phyloP scores from a whole-genome alignment of 2,329 filamentous ascomycete genomes.

The Orbilia blumenaviensis region DNA sequence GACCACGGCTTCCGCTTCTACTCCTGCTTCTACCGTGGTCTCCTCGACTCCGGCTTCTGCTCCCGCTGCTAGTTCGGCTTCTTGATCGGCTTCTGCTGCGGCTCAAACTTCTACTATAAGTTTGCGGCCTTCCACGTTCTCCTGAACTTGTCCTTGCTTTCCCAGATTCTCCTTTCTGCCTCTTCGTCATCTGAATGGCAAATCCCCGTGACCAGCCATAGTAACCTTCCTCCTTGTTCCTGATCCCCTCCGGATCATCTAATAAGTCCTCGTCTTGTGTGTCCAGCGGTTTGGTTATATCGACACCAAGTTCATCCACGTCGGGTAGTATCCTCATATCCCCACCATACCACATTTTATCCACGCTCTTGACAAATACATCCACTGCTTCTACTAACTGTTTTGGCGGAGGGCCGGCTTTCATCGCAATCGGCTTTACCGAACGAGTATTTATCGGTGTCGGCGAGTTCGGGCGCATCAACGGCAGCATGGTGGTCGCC shows the following conservation, averaged over 20 bases:
- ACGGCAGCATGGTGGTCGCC: conserved; percentile 80
- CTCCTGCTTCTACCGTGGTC: conserved; percentile 25
- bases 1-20: conserved; percentile 10
- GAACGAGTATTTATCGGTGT: conserved; percentile 76
- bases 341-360: conserved; percentile 70
- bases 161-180: conserved; percentile 61
- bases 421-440: conserved; percentile 76
- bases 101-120: conserved; percentile 45
- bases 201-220: conserved; percentile 87
- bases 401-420: conserved; percentile 73
- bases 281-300: conserved; percentile 57
- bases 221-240: conserved; percentile 76
- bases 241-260: conserved; percentile 69
- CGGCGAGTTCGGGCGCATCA: conserved; percentile 78
- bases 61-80: conserved; percentile 9
- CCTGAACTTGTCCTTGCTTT: conserved; percentile 12
- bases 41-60: conserved; percentile 7
- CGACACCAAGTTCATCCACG: conserved; percentile 78
- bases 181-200: conserved; percentile 79
- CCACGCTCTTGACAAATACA: conserved; percentile 73
- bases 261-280: conserved; percentile 60
- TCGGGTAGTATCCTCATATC: conserved; percentile 68
- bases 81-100: conserved; percentile 59
- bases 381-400: conserved; percentile 75
- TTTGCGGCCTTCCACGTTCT: conserved; percentile 59